phyloP scores from a whole-genome alignment of 805 yeast species.

The Candida chilensis region DNA sequence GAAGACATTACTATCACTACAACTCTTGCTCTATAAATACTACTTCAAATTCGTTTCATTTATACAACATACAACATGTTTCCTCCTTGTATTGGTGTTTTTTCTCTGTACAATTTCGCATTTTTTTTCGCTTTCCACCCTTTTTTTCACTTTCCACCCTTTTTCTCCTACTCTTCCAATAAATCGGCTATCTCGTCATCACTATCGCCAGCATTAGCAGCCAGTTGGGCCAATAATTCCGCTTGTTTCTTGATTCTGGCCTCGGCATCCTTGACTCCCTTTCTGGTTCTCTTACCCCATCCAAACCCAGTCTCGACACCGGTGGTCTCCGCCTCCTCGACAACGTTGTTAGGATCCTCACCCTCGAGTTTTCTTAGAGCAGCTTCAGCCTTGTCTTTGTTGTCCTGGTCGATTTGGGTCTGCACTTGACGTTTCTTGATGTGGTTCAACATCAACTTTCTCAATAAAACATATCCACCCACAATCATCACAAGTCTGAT shows the following conservation, averaged over 20 bases:
- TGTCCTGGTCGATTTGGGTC: conserved; percentile 37
- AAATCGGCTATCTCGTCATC: conserved; percentile 67
- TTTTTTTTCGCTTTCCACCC: no score
- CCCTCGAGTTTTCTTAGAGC: conserved; percentile 20
- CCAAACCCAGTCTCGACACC: conserved; percentile 51
- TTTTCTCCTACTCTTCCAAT: conserved; percentile 48
- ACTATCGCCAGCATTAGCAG: conserved; percentile 37
- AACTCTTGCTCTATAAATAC: no score
- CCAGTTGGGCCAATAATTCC: conserved; percentile 29
- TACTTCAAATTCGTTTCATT: no score
- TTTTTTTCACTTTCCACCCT: no score
- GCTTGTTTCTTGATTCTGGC: conserved; percentile 38
- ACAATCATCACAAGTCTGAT: conserved; percentile 40
- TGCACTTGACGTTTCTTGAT: conserved; percentile 46
- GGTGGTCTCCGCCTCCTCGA: conserved; percentile 22
- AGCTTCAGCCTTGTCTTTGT: conserved; percentile 24
- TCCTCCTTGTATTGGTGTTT: no score
- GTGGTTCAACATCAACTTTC: conserved; percentile 48
- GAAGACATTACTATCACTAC: no score
- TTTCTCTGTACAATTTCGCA: no score
- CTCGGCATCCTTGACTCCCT: conserved; percentile 45
- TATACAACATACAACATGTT: no score
- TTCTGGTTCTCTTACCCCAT: conserved; percentile 74
- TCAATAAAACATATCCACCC: conserved; percentile 54
- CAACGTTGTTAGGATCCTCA: conserved; percentile 22